Conservation (phyloP, 305 asterid species). For the Solanum hybrid region DNA sequence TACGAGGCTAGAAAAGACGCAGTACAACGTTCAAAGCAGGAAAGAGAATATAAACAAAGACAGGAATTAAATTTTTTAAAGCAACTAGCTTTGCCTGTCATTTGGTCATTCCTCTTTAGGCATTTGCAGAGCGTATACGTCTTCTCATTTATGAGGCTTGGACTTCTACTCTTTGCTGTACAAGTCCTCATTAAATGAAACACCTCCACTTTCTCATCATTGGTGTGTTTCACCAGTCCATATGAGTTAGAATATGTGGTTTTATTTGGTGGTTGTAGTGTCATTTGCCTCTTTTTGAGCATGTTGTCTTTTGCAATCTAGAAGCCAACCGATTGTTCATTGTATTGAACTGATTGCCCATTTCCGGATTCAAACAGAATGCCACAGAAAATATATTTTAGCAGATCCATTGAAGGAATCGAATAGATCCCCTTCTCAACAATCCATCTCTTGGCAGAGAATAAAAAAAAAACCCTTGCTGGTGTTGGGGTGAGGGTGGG, state of each 20-base stretch:
- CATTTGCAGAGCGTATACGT: neutral
- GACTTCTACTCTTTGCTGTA: neutral
- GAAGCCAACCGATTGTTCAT: neutral
- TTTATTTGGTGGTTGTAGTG: neutral
- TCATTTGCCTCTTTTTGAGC: neutral
- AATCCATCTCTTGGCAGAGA: neutral
- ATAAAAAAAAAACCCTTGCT: neutral
- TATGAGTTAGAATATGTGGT: neutral
- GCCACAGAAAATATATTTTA: neutral
- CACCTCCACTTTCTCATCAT: neutral
- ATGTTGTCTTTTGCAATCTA: neutral
- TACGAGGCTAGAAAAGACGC: neutral
- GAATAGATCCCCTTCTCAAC: neutral
- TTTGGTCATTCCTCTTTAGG: neutral
- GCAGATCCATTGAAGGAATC: neutral
- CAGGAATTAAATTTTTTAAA: neutral
- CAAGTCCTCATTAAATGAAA: neutral
- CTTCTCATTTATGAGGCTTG: neutral
- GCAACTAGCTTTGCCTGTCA: neutral
- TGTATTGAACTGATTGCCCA: neutral
- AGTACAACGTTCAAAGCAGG: neutral
- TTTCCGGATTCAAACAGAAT: neutral
- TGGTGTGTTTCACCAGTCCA: neutral
- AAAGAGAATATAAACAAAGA: neutral
- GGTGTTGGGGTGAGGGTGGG: neutral